Evolutionary conservation across 257 asterid genomes (phyloP), one percentile per base, ranked within the genome.

Genomic region (Scutellaria galericulata): DNA sequence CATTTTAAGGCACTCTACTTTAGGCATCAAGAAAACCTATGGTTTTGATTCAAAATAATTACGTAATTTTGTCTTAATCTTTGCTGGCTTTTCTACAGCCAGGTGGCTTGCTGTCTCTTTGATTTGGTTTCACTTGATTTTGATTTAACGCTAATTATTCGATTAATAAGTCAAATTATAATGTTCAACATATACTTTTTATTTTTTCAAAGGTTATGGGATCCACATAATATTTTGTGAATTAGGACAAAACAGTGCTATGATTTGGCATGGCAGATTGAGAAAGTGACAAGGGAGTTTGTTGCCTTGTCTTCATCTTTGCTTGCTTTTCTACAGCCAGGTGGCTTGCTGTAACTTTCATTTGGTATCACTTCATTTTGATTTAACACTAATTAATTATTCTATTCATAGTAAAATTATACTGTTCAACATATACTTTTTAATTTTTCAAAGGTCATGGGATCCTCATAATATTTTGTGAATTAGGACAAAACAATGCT

Each of bases 341-440:
- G 35, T 71, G 77, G 39, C 31, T 55, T 71, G 13, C 7, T 31
- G 37, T 31, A 7, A 35, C 7, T 59, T 59, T 9, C 27, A 60
- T 60, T 59, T 48, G 55, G 42, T 47, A 31, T 70, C 67, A 46
- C 24, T 45, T 35, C 10, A 59, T 48, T 47, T 68, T 68, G 75
- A 60, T 68, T 42, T 39, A 22, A 22, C 48, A 18, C 15, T 20
- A 13, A 58, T 55, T 20, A 13, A 58, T 55, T 39, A 39, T 50
- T 31, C 22, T 45, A 24, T 54, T 44, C 10, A 53, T 73, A 22
- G 42, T 64, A 50, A 42, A 73, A 14, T 52, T 72, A 37, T 20
- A 13, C 1, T 50, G 14, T 58, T 35, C 27, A 48, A 48, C 11
- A 18, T 18, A 18, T 18, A 18, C 18, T 18, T 18, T 18, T 18